These are phyloP conservation scores for Pseudodiploospora longispora DNA, from an alignment of 2,329 filamentous ascomycete species.

Conservation along the genomic window DNA sequence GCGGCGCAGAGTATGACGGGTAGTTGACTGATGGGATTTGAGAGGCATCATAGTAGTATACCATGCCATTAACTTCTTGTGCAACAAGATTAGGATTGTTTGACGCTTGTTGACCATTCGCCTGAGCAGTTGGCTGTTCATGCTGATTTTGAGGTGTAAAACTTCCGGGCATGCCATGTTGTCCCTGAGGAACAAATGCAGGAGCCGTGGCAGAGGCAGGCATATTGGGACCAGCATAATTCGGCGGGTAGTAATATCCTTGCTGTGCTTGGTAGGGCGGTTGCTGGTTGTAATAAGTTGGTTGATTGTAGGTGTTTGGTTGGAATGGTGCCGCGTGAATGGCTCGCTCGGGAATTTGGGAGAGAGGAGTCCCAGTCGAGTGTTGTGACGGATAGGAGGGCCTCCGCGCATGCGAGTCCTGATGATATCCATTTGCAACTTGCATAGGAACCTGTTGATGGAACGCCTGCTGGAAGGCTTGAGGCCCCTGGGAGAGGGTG, in stretches of 20 bases:
- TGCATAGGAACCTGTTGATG: conserved; percentile 87
- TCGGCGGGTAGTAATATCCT: conserved; percentile 61
- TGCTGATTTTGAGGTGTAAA: conserved; percentile 35
- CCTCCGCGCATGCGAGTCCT: conserved; percentile 58
- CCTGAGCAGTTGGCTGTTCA: conserved; percentile 26
- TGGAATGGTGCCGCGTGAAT: conserved; percentile 90
- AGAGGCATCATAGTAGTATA: conserved; percentile 86
- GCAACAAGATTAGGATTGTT: conserved; percentile 48
- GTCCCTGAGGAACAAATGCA: conserved; percentile 48
- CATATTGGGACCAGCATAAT: conserved; percentile 40
- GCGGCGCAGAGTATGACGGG: conserved; percentile 38
- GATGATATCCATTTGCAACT: conserved; percentile 47
- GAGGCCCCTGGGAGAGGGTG: conserved; percentile 47
- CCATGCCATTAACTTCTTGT: conserved; percentile 91
- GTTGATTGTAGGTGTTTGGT: conserved; percentile 56
- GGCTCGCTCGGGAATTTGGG: conserved; percentile 85
- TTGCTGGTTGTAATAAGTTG: conserved; percentile 50
- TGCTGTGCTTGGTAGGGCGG: conserved; percentile 32
- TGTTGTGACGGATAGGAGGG: conserved; percentile 62
- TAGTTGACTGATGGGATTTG: conserved; percentile 54
- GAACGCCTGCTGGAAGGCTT: conserved; percentile 85
- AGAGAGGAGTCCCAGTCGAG: conserved; percentile 71
- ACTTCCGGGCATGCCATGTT: conserved; percentile 35
- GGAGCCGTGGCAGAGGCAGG: conserved; percentile 44
- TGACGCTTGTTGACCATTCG: conserved; percentile 17